Evolutionary conservation across 2,329 filamentous ascomycete genomes (phyloP), one percentile per base, ranked within the genome.

Genomic region (Monosporascus sp.): DNA sequence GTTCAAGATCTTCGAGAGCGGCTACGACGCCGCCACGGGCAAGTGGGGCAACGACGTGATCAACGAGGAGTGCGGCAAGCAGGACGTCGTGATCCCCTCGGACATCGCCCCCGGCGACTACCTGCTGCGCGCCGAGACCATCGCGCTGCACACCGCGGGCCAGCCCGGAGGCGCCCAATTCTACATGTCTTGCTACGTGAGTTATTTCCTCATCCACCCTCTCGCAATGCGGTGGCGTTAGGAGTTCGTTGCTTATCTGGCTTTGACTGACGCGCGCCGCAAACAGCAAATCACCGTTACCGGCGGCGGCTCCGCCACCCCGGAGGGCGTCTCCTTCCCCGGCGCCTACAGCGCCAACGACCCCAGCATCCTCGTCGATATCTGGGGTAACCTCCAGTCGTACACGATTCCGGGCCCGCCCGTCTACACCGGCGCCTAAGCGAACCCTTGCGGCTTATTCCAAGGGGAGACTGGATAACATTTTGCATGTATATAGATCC

Each of bases 1-100:
- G 76, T 80, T 80, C 70, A 81, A 81, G 68, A 70, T 80, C 59
- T 78, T 72, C 62, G 69, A 75, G 58, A 67, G 72, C 58, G 71
- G 73, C 9, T 70, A 68, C 56, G 57, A 63, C 53, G 19, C 61
- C 17, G 46, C 61, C 31, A 61, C 59, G 20, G 55, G 60, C 44
- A 71, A 69, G 51, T 71, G 70, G 69, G 69, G 64, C 35, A 70
- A 67, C 50, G 60, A 61, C 51, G 4, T 53, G 7, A 37, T 61
- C 49, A 61, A 62, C 52, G 52, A 56, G 55, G 37, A 46, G 50
- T 62, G 58, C 55, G 60, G 72, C 16, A 72, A 70, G 53, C 60
- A 67, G 50, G 67, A 64, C 35, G 63, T 74, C 54, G 69, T 58
- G 27, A 69, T 75, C 55, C 73, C 74, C 14, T 57, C 67, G 19